phyloP scores from a whole-genome alignment of 306 rosid genomes.

The Gastrolobium bilobum region DNA sequence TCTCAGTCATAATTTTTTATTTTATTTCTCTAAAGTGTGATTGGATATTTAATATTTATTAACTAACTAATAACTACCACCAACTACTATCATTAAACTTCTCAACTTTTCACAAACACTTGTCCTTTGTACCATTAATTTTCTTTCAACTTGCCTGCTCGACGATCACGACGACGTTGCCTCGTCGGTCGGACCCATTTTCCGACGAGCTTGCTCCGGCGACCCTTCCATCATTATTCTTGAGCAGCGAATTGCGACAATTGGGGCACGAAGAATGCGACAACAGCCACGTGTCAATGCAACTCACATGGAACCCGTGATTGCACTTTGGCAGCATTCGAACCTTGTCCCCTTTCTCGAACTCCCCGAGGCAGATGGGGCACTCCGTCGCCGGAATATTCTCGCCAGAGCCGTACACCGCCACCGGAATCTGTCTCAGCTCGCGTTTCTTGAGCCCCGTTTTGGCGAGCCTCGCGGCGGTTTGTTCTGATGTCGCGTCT shows the following conservation, averaged over 20 bases:
- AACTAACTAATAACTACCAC: not conserved
- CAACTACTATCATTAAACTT: constrained; percentile 8
- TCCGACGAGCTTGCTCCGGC: constrained; percentile 22
- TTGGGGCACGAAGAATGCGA: constrained; percentile 92
- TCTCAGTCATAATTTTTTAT: too few species aligned
- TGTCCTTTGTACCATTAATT: not conserved
- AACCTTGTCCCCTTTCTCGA: constrained; percentile 74
- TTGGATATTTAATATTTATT: too few species aligned
- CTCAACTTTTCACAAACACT: constrained; percentile 28
- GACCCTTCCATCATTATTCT: constrained; percentile 21
- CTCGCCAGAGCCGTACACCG: constrained; percentile 63
- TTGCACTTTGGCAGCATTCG: constrained; percentile 79
- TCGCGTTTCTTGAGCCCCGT: constrained; percentile 71
- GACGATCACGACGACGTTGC: constrained; percentile 44
- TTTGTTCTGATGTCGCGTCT: constrained; percentile 51
- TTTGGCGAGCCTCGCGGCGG: constrained; percentile 52
- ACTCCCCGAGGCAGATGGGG: constrained; percentile 86
- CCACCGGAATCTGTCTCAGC: constrained; percentile 72
- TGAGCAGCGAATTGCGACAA: constrained; percentile 72
- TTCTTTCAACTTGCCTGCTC: constrained; percentile 49
- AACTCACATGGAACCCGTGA: constrained; percentile 86
- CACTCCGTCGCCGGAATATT: constrained; percentile 76
- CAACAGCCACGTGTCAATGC: constrained; percentile 85
- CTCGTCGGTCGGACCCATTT: constrained; percentile 43
- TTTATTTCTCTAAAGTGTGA: too few species aligned